A percentile compares a stretch with the other conserved stretches of the same genome.
Evolutionary conservation across 2,329 filamentous ascomycete species (phyloP).

Genomic region (Fusarium lateritium): DNA sequence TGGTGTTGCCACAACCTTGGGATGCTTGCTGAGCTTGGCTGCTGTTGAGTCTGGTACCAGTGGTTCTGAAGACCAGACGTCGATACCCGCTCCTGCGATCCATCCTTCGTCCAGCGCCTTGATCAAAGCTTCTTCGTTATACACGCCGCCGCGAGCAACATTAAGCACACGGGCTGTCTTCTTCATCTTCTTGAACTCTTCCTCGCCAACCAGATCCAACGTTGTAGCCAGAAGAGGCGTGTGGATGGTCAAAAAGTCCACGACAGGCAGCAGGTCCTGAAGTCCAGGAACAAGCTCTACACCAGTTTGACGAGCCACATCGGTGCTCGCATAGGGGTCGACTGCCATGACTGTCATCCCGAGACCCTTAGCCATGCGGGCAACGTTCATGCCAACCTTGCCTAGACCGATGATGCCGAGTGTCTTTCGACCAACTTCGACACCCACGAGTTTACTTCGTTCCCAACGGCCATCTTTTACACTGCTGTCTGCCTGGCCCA

Average conservation of each 20-base stretch:
- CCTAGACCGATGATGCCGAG: constrained; percentile 83
- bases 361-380: constrained; percentile 82
- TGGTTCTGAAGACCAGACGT: constrained; percentile 85
- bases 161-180: constrained; percentile 81
- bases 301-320: constrained; percentile 77
- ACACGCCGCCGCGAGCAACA: constrained; percentile 84
- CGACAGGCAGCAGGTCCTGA: constrained; percentile 71
- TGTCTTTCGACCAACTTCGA: constrained; percentile 84
- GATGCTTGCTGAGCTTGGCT: constrained; percentile 74
- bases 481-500: constrained; percentile 78
- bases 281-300: constrained; percentile 74
- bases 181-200: constrained; percentile 80
- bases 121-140: constrained; percentile 81
- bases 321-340: constrained; percentile 82
- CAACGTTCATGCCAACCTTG: constrained; percentile 87
- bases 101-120: constrained; percentile 78
- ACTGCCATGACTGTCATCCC: constrained; percentile 83
- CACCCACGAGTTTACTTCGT: constrained; percentile 79
- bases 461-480: constrained; percentile 84
- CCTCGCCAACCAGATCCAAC: constrained; percentile 77
- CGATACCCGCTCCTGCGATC: constrained; percentile 83
- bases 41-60: constrained; percentile 70
- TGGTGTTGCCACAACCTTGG: constrained; percentile 82
- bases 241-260: constrained; percentile 86
- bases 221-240: constrained; percentile 85